A percentile compares a stretch with the other conserved stretches of the same genome.
phyloP scores from a whole-genome alignment of 164 flowering plant species.

The Dillenia turbinata region DNA sequence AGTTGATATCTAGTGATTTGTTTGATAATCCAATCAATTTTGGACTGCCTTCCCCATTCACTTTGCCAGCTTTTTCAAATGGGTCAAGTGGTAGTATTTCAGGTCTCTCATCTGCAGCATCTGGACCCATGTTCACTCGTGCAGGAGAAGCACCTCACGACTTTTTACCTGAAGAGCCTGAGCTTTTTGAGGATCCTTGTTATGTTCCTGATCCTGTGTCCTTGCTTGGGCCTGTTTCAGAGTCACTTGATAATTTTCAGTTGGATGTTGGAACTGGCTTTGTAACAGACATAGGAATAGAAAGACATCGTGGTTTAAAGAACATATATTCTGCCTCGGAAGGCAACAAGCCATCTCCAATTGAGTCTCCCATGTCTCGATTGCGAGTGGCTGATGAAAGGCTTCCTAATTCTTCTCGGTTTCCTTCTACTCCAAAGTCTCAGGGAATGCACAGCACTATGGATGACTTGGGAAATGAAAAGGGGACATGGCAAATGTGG shows the following conservation, averaged over 20 bases:
- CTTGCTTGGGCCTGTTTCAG: constrained; percentile 95
- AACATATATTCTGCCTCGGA: constrained; percentile 45
- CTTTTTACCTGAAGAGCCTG: constrained; percentile 56
- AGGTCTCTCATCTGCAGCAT: constrained; percentile 32
- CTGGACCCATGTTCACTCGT: constrained; percentile 39
- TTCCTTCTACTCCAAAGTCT: constrained; percentile 33
- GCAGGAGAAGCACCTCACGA: constrained; percentile 38
- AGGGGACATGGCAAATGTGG: constrained; percentile 94
- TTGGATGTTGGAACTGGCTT: constrained; percentile 64
- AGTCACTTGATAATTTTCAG: constrained; percentile 86
- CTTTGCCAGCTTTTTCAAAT: constrained; percentile 37
- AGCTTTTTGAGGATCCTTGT: constrained; percentile 89
- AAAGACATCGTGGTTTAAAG: constrained; percentile 36
- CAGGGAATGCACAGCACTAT: constrained; percentile 29
- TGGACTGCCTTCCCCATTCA: constrained; percentile 57
- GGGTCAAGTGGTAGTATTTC: constrained; percentile 30
- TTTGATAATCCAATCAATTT: constrained; percentile 57
- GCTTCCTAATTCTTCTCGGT: constrained; percentile 30
- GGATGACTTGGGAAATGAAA: constrained; percentile 23
- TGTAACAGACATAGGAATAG: constrained; percentile 34
- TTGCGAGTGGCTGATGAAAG: constrained; percentile 54
- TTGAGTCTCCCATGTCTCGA: constrained; percentile 86
- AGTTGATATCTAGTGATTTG: constrained; percentile 31
- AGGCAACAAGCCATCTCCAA: constrained; percentile 73
- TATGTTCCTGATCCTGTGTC: constrained; percentile 86